Evolutionary conservation across 2,329 filamentous ascomycete species (phyloP), one percentile per base, ranked within the genome.

Genomic region (Blumeria hordei): DNA sequence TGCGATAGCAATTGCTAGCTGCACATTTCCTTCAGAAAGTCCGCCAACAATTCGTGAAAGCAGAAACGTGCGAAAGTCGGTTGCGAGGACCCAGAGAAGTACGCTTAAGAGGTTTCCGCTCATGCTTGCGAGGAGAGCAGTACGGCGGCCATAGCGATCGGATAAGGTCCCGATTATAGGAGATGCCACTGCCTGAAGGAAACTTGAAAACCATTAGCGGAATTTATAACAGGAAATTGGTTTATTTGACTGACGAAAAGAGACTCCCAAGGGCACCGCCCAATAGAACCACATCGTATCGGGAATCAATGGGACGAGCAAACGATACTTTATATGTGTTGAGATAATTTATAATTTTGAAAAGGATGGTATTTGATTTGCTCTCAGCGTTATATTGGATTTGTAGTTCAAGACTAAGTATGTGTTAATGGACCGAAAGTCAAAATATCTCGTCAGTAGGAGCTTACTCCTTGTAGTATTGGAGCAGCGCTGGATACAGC

Each of bases 321-420:
- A 98, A 98, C 56, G 85, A 78, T 60, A 88, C 83, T 69, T 98
- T 98, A 77, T 98, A 98, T 49, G 85, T 75, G 66, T 98, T 95
- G 54, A 98, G 76, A 61, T 84, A 88, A 62, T 75, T 73, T 59
- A 98, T 76, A 56, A 96, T 79, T 58, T 77, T 77, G 59, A 87
- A 81, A 28, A 98, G 80, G 35, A 94, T 70, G 0, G 85, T 88
- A 56, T 71, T 68, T n/a, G 67, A 65, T 53, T 68, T 69, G 55
- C 70, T 70, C 52, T 67, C 62, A 12, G 68, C 66, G 44, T 69
- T 68, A 55, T 54, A 67, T 62, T 55, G 68, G 63, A 70, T 64
- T 28, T 73, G 70, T 43, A 76, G 75, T 69, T 95, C 88, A 68
- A 81, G 79, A 65, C 86, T 82, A 66, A 54, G 9, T 16, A 18